Evolutionary conservation across 805 yeast species (phyloP), one percentile per base, ranked within the genome.

Genomic region (Candida nemodendra): DNA sequence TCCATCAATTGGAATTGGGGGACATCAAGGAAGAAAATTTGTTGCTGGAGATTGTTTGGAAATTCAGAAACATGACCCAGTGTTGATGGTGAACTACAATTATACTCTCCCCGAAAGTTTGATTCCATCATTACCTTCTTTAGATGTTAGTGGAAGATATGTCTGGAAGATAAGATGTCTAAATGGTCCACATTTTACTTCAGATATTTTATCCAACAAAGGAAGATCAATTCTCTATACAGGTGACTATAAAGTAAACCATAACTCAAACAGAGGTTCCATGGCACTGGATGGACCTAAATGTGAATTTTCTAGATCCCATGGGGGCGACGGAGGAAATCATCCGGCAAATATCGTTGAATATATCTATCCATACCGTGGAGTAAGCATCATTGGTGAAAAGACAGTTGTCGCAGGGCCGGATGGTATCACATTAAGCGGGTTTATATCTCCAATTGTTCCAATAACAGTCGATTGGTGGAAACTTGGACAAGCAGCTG

Each of bases 341-440:
- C 98, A 90, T 68, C 98, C 98, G 34, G 87, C 96, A 12, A 90
- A 90, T 64, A 90, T 95, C 30, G 97, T 90, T 58, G 98, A 90
- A 67, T 91, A 91, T 57, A 97, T 90, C 37, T 90, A 90, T 61
- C 87, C 97, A 0, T 67, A 88, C 31, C 97, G 98, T 53, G 97
- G 97, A 17, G 82, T 90, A 60, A 91, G 91, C 65, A 91, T 91
- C 60, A 91, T 97, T 26, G 98, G 98, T 64, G 97, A 91, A 64
- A 96, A 90, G 62, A 97, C 97, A 1, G 98, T 90, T 25, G 87
- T 90, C 46, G 73, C 91, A 61, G 86, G 97, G 3, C 86, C 96
- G 57, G 98, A 90, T 65, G 98, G 98, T 46, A 97, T 97, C 27
- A 84, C 95, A 7, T 76, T 90, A 42, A 97, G 98, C 57, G 98